Percentiles rank a stretch among this genome's conserved stretches.
These are phyloP conservation scores for Oryza officinalis DNA, from an alignment of 176 grass and related monocot species.

Conservation along the genomic window DNA sequence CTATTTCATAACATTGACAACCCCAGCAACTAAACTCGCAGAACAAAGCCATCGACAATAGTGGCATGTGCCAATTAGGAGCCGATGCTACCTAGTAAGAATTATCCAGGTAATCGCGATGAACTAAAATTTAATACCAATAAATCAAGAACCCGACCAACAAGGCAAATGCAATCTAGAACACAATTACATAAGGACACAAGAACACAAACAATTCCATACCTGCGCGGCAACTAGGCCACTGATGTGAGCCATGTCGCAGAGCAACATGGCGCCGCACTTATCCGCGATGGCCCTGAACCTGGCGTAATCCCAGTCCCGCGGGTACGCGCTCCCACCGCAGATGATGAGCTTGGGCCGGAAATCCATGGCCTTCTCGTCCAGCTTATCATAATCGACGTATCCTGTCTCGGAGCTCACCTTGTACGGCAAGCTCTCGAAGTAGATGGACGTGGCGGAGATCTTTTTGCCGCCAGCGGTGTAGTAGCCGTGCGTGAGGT, in stretches of 20 bases:
- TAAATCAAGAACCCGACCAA: neutral
- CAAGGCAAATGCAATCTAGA: neutral
- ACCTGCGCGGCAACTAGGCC: slow-evolving; percentile 75
- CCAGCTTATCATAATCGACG: slow-evolving; percentile 66
- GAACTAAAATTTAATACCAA: neutral
- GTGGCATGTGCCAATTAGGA: neutral
- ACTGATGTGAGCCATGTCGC: slow-evolving; percentile 83
- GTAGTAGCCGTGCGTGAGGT: slow-evolving; percentile 68
- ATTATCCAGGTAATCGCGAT: neutral
- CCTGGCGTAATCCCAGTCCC: slow-evolving; percentile 74
- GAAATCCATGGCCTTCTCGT: slow-evolving; percentile 61
- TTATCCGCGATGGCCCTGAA: slow-evolving; percentile 60
- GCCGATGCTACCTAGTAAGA: neutral
- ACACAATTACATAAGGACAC: neutral
- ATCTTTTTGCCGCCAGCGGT: slow-evolving; percentile 69
- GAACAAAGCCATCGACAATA: neutral
- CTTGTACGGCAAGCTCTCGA: slow-evolving; percentile 65
- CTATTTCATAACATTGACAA: neutral
- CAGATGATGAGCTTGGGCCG: slow-evolving; percentile 62
- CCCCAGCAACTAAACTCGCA: neutral
- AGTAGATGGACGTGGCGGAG: slow-evolving; percentile 69
- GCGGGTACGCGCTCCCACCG: slow-evolving; percentile 62
- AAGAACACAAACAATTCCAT: neutral
- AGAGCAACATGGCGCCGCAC: slow-evolving; percentile 65
- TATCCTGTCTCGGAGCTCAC: slow-evolving; percentile 59